Evolutionary conservation across 176 grass and related monocot species (phyloP).

Genomic region (Triticum urartu): DNA sequence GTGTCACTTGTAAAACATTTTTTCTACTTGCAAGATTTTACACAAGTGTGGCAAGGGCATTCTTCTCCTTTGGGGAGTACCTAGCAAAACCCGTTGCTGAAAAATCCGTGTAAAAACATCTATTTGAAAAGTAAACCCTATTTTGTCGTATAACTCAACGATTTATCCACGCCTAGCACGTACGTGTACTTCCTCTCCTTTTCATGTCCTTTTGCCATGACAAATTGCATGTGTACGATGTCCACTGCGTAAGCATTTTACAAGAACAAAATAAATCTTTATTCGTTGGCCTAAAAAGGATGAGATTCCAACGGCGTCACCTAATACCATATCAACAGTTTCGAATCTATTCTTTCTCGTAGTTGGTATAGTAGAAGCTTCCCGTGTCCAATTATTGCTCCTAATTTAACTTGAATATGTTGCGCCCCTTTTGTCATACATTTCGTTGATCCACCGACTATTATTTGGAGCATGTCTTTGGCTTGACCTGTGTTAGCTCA

Average conservation of each 20-base stretch:
- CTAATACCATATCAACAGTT: not conserved
- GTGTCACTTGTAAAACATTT: too few relatives aligned
- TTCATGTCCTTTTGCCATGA: not conserved
- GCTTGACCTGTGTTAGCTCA: conserved; percentile 39
- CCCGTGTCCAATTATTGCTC: conserved; percentile 30
- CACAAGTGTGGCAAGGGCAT: too few relatives aligned
- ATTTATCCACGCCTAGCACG: not conserved
- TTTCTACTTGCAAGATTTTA: too few relatives aligned
- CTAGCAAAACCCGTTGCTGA: too few relatives aligned
- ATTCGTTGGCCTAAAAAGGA: not conserved
- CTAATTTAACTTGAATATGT: not conserved
- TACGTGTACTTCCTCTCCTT: not conserved
- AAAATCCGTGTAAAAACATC: too few relatives aligned
- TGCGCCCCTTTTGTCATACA: not conserved
- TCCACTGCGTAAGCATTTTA: not conserved
- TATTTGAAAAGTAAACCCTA: too few relatives aligned
- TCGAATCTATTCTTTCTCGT: conserved; percentile 25
- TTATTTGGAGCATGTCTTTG: not conserved
- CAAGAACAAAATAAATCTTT: not conserved
- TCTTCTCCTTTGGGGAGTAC: too few relatives aligned
- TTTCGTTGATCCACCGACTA: not conserved
- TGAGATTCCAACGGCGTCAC: conserved; percentile 13
- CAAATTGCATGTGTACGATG: not conserved
- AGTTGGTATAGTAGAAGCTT: conserved; percentile 24
- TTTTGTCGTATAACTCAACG: too few relatives aligned